A percentile compares a stretch with the other conserved stretches of the same genome.
Evolutionary conservation across 1,284 basidiomycete genomes (phyloP).

Genomic region (Marasmius fiardii): DNA sequence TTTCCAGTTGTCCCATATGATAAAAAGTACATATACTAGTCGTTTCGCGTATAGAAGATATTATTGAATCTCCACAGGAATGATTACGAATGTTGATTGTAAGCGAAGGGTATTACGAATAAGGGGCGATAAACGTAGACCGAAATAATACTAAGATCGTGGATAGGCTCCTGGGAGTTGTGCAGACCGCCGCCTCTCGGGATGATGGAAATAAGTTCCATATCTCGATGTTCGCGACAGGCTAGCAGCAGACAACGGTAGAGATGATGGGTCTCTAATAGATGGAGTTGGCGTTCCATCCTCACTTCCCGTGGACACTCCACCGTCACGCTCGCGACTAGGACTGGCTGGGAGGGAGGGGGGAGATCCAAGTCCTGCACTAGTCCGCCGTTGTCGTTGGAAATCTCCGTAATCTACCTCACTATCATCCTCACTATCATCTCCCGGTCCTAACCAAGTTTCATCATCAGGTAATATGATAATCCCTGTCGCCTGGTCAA

Average conservation of each 20-base stretch:
- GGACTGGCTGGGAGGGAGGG: neutral
- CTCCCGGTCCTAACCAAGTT: constrained; percentile 58
- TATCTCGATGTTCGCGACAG: constrained; percentile 42
- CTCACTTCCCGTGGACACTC: constrained; percentile 4
- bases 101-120: neutral
- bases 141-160: neutral
- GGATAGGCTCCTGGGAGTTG: constrained; percentile 52
- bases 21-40: no score
- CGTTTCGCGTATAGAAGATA: no score
- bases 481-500: constrained; percentile 77
- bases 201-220: constrained; percentile 74
- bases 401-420: constrained; percentile 10
- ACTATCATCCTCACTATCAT: constrained; percentile 30
- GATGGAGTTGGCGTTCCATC: constrained; percentile 2
- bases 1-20: no score
- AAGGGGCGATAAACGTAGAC: neutral
- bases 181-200: constrained; percentile 55
- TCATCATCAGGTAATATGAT: constrained; percentile 80
- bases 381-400: neutral
- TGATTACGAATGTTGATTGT: neutral
- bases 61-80: neutral
- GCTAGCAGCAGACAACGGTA: constrained; percentile 20
- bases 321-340: neutral
- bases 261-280: constrained; percentile 10
- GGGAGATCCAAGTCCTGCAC: neutral